phyloP scores from a whole-genome alignment of 208 protist species.

The Trypanosoma lewisi region DNA sequence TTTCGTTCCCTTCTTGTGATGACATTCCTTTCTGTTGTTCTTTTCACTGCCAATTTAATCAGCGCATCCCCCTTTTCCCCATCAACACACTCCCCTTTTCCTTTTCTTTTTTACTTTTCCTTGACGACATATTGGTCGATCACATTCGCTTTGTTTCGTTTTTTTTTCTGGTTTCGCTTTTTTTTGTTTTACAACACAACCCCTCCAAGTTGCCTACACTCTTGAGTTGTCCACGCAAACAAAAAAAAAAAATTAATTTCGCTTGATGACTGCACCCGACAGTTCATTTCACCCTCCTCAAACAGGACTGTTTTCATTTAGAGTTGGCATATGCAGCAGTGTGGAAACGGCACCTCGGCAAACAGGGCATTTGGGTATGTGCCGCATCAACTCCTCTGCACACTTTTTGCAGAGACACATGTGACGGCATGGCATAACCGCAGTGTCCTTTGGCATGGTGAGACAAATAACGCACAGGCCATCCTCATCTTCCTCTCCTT shows the following conservation, averaged over 20 bases:
- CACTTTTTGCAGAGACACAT: conserved; percentile 94
- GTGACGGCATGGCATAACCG: conserved; percentile 93
- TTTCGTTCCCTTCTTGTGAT: conserved; percentile 5
- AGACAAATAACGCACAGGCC: conserved; percentile 94
- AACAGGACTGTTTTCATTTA: conserved; percentile 8
- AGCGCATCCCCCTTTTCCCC: too few species aligned
- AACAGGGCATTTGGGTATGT: conserved; percentile 94
- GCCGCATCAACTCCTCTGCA: conserved; percentile 88
- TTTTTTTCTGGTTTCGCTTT: conserved; percentile 27
- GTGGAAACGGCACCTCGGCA: conserved; percentile 88
- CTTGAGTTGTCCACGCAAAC: background rate
- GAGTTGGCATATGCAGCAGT: conserved; percentile 82
- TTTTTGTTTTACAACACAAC: background rate
- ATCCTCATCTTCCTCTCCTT: conserved; percentile 81
- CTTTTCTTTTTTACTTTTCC: too few species aligned
- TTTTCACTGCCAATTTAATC: too few species aligned
- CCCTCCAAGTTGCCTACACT: background rate
- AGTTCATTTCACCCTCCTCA: too few species aligned
- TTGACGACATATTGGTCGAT: too few species aligned
- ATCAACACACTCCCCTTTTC: too few species aligned
- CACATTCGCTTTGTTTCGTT: background rate
- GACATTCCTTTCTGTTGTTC: background rate
- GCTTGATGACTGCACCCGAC: too few species aligned
- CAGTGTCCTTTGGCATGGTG: conserved; percentile 87
- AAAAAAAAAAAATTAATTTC: background rate